phyloP scores from a whole-genome alignment of 2,329 filamentous ascomycete genomes.

The Paecilomyces niveus region DNA sequence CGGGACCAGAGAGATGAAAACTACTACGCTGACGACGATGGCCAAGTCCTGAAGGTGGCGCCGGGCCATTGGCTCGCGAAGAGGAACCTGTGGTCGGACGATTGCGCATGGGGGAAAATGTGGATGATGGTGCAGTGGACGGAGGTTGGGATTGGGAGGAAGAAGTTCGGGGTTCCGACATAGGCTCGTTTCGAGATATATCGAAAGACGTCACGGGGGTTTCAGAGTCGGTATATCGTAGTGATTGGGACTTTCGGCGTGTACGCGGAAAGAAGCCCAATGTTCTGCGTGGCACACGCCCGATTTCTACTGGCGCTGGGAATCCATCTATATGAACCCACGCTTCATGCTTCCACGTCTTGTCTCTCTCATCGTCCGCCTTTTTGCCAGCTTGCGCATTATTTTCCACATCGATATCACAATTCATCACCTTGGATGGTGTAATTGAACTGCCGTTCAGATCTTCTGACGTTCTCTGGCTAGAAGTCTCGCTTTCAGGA shows the following conservation, averaged over 20 bases:
- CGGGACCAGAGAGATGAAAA: conserved; percentile 69
- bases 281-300: conserved; percentile 68
- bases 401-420: conserved; percentile 4
- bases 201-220: conserved; percentile 25
- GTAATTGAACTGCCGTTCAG: conserved; percentile 26
- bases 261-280: conserved; percentile 90
- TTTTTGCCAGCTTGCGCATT: conserved; percentile 8
- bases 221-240: conserved; percentile 55
- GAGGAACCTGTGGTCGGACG: conserved; percentile 22
- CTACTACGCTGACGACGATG: conserved; percentile 34
- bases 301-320: conserved; percentile 71
- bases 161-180: conserved; percentile 5
- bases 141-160: conserved; percentile 17
- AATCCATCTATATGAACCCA: conserved; percentile 77
- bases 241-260: conserved; percentile 66
- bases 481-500: conserved; percentile 12
- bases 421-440: conserved; percentile 11
- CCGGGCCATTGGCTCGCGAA: conserved; percentile 15
- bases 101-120: conserved; percentile 18
- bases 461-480: conserved; percentile 21
- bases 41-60: conserved; percentile 26
- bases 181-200: conserved; percentile 14
- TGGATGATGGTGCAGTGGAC: conserved; percentile 19
- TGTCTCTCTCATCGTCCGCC: conserved; percentile 50
- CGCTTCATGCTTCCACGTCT: conserved; percentile 75